Conservation (phyloP, 2,329 filamentous ascomycete species). For the Aspergillus aculeatinus region DNA sequence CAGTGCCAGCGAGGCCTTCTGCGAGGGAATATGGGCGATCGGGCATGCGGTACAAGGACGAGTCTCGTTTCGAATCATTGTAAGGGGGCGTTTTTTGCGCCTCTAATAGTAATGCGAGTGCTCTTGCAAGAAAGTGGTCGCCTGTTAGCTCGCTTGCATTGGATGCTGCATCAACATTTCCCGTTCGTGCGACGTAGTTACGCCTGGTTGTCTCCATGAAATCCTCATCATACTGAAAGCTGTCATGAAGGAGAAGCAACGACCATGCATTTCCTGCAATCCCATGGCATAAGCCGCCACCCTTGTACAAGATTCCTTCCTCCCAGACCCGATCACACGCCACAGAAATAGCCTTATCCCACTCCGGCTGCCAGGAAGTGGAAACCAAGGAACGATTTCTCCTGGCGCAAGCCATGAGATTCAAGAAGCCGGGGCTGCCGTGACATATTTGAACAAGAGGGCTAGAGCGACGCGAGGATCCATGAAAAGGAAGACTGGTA, state of each 20-base stretch:
- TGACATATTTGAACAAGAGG: constrained; percentile 45
- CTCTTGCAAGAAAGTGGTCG: constrained; percentile 41
- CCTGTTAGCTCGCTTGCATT: constrained; percentile 24
- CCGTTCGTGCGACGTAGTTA: constrained; percentile 22
- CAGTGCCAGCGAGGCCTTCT: constrained; percentile 41
- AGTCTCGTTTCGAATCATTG: constrained; percentile 18
- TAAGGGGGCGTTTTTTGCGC: constrained; percentile 40
- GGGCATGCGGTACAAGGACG: constrained; percentile 39
- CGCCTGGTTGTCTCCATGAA: constrained; percentile 22
- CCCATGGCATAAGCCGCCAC: constrained; percentile 43
- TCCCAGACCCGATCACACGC: constrained; percentile 41
- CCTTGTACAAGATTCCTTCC: constrained; percentile 44
- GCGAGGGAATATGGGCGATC: constrained; percentile 42
- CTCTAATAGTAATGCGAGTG: constrained; percentile 39
- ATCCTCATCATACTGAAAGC: constrained; percentile 33
- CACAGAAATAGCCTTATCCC: constrained; percentile 37
- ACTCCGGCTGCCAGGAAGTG: constrained; percentile 38
- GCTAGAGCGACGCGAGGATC: constrained; percentile 17
- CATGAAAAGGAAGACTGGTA: constrained; percentile 33
- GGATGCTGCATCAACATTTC: not conserved
- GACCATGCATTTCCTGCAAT: constrained; percentile 45
- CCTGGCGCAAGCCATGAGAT: constrained; percentile 36
- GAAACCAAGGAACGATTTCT: constrained; percentile 27
- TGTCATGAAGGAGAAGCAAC: constrained; percentile 37
- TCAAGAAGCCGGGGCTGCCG: constrained; percentile 39